Evolutionary conservation across 1,139 yeast species (phyloP), one percentile per base, ranked within the genome.

Genomic region (Debaryomyces fabryi): DNA sequence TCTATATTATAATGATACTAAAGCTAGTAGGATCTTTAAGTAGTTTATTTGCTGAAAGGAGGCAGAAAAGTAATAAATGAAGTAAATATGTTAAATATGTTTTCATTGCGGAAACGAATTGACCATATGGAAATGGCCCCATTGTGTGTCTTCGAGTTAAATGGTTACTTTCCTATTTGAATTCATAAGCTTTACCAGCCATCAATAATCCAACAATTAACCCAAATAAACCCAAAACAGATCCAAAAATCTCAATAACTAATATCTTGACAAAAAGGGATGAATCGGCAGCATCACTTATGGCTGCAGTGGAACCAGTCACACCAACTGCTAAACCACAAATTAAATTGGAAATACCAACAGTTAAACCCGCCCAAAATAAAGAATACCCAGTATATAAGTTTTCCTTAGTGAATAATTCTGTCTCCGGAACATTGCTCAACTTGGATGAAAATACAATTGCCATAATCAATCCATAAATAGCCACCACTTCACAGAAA

Each of bases 401-500:
- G 70, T 95, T 93, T 53, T 87, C 89, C 62, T 85, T 84, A n/a
- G 96, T 82, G 63, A 74, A 85, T 50, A 92, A 71, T 25, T 73
- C 76, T 24, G 79, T 69, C 9, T 82, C 74, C 6, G 90, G 84
- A 30, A 88, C 93, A 50, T 74, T 72, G n/a, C 90, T 81, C 60
- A 93, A 77, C 67, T 93, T 93, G 23, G 98, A 83, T 16, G 96
- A 88, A 63, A 93, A 93, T 38, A 95, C 99, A 78, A 95, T 95
- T 44, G 99, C 95, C 90, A 93, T 93, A 67, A 95, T 95, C 58
- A 95, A 82, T 7, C 99, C 99, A 66, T 95, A 95, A 67, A 95
- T 95, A 55, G 99, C 99, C 51, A 95, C 99, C 58, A 95, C 99
- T 72, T 95, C 99, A 79, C 99, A 95, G 78, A 95, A 95, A 74